Evolutionary conservation across 768 basidiomycete genomes (phyloP).

Genomic region (Mrakia hoshinonis): DNA sequence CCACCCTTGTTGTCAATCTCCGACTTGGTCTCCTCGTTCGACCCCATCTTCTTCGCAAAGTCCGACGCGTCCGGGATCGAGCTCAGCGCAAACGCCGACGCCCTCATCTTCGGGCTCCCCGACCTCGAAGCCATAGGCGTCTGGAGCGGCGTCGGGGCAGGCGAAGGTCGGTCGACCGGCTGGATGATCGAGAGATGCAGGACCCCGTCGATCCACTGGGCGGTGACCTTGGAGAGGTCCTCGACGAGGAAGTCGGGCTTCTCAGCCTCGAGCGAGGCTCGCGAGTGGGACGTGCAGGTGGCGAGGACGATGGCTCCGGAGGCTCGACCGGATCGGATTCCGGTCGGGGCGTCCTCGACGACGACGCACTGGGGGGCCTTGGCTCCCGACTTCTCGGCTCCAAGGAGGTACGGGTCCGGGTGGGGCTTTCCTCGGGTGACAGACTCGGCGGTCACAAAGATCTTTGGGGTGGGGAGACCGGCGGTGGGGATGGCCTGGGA

Average conservation of each 20-base stretch:
- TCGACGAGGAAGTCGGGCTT: slow-evolving; percentile 42
- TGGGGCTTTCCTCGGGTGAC: slow-evolving; percentile 72
- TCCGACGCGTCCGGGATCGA: slow-evolving; percentile 24
- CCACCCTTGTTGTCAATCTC: slow-evolving; percentile 1
- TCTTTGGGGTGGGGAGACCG: slow-evolving; percentile 51
- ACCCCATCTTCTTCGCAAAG: slow-evolving; percentile 31
- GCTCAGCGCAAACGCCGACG: not conserved
- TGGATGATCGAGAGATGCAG: slow-evolving; percentile 40
- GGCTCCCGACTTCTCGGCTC: slow-evolving; percentile 55
- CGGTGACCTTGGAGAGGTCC: slow-evolving; percentile 39
- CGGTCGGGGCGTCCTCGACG: slow-evolving; percentile 81
- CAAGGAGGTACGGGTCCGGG: slow-evolving; percentile 76
- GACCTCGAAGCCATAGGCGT: slow-evolving; percentile 39
- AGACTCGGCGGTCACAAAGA: slow-evolving; percentile 68
- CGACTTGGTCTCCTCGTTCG: not conserved
- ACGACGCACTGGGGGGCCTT: slow-evolving; percentile 62
- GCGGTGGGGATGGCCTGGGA: slow-evolving; percentile 58
- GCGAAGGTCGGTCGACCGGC: slow-evolving; percentile 39
- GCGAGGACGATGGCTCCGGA: slow-evolving; percentile 70
- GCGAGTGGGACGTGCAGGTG: slow-evolving; percentile 69
- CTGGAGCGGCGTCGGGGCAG: slow-evolving; percentile 39
- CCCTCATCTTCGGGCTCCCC: slow-evolving; percentile 29
- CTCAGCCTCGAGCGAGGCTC: slow-evolving; percentile 43
- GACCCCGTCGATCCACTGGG: slow-evolving; percentile 36
- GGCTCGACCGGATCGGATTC: slow-evolving; percentile 62